Evolutionary conservation across 1,139 yeast species (phyloP).

Genomic region (Kazachstania sp.): DNA sequence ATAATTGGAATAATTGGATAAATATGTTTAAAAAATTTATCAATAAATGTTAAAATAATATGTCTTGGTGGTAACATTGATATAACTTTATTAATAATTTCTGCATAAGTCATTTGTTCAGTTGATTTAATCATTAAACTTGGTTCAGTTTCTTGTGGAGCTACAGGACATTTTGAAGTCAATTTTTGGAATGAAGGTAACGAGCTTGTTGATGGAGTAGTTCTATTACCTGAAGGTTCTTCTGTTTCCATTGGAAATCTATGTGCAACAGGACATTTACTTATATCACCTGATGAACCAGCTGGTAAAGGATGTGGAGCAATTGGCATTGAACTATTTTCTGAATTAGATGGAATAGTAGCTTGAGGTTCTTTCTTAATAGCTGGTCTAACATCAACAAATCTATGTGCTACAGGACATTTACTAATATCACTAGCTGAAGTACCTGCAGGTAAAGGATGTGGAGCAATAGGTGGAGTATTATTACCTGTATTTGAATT

Average conservation of each 20-base stretch:
- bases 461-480: conserved; percentile 1
- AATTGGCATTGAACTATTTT: conserved; percentile 1
- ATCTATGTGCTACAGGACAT: conserved; percentile 13
- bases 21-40: conserved; percentile 37
- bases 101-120: conserved; percentile 7
- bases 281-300: conserved; percentile 1
- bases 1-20: conserved; percentile 46
- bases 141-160: background rate
- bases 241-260: conserved; percentile 1
- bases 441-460: conserved; percentile 3
- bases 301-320: conserved; percentile 10
- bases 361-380: background rate
- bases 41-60: conserved; percentile 34
- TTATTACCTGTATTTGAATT: background rate
- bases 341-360: background rate
- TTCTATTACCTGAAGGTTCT: background rate
- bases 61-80: conserved; percentile 35
- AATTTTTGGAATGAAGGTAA: conserved; percentile 7
- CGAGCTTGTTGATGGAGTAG: background rate
- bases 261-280: conserved; percentile 17
- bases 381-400: conserved; percentile 2
- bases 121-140: background rate
- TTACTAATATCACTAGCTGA: conserved; percentile 3
- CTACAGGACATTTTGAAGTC: conserved; percentile 6
- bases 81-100: conserved; percentile 9